Conservation (phyloP, 2,329 filamentous ascomycete species). For the Trichoderma gracile region DNA sequence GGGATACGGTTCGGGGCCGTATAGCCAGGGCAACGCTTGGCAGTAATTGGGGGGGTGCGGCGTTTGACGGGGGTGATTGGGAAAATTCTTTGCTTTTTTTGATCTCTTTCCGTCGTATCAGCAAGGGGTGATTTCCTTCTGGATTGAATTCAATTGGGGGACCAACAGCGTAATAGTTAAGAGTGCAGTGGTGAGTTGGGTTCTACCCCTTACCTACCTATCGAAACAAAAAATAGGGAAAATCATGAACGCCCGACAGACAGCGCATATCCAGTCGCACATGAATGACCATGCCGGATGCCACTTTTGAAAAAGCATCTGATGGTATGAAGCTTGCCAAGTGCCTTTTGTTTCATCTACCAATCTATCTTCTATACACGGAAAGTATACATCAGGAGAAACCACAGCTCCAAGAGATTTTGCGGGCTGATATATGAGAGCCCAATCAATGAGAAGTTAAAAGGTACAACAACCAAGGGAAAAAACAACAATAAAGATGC, state of each 20-base stretch:
- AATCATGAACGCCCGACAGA: background rate
- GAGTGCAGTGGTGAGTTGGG: slow-evolving; percentile 1
- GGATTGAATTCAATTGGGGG: slow-evolving; percentile 25
- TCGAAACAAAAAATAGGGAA: slow-evolving; percentile 8
- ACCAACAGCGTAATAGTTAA: slow-evolving; percentile 20
- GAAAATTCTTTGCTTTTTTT: slow-evolving; percentile 9
- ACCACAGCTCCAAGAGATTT: too few relatives aligned
- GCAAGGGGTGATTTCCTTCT: slow-evolving; percentile 19
- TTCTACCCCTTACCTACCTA: background rate
- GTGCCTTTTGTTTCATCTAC: too few relatives aligned
- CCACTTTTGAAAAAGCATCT: too few relatives aligned
- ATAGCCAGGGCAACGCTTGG: slow-evolving; percentile 52
- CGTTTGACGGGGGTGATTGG: slow-evolving; percentile 25
- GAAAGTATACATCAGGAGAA: too few relatives aligned
- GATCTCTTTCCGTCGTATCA: slow-evolving; percentile 1
- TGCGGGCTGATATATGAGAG: too few relatives aligned
- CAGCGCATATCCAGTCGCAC: background rate
- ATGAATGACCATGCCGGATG: too few relatives aligned
- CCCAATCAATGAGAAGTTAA: too few relatives aligned
- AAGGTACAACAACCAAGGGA: too few relatives aligned
- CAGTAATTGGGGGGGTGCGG: slow-evolving; percentile 36
- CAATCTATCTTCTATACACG: too few relatives aligned
- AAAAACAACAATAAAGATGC: too few relatives aligned
- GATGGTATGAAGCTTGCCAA: too few relatives aligned
- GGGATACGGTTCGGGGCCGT: slow-evolving; percentile 40